Percentiles rank a stretch among this genome's conserved stretches.
Conservation (phyloP, 805 yeast genomes). For the Hermanozyma aechmeae region DNA sequence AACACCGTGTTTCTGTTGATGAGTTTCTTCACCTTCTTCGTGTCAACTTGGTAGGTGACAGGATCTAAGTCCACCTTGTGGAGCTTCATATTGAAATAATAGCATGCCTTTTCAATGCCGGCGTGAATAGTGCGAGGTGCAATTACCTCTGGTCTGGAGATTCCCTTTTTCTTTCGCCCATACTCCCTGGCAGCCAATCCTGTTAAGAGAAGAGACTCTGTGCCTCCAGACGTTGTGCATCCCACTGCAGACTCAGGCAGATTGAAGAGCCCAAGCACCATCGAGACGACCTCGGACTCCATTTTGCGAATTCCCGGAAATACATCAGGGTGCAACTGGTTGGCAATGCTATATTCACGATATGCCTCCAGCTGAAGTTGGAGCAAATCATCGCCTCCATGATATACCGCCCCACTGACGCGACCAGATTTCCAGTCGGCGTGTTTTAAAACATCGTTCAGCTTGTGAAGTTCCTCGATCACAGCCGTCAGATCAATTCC, state of each 20-base stretch:
- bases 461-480: conserved; percentile 38
- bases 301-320: conserved; percentile 94
- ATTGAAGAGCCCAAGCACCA: conserved; percentile 74
- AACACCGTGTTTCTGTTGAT: conserved; percentile 76
- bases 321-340: conserved; percentile 94
- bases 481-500: conserved; percentile 49
- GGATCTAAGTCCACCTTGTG: conserved; percentile 75
- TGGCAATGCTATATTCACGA: conserved; percentile 72
- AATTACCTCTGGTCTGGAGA: conserved; percentile 69
- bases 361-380: conserved; percentile 71
- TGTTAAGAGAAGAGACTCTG: conserved; percentile 82
- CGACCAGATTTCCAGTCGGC: conserved; percentile 79
- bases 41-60: conserved; percentile 56
- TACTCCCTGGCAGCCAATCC: conserved; percentile 82
- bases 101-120: conserved; percentile 88
- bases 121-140: conserved; percentile 92
- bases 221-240: conserved; percentile 87
- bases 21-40: conserved; percentile 48
- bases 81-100: conserved; percentile 78
- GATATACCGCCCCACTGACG: conserved; percentile 94
- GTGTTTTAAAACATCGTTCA: conserved; percentile 42
- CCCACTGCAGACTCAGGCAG: conserved; percentile 63
- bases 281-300: conserved; percentile 91
- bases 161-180: conserved; percentile 49
- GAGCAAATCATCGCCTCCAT: conserved; percentile 79